A percentile compares a stretch with the other conserved stretches of the same genome.
These are phyloP conservation scores for Blastobotrys illinoisensis DNA, from an alignment of 1,139 yeast genomes.

Conservation along the genomic window DNA sequence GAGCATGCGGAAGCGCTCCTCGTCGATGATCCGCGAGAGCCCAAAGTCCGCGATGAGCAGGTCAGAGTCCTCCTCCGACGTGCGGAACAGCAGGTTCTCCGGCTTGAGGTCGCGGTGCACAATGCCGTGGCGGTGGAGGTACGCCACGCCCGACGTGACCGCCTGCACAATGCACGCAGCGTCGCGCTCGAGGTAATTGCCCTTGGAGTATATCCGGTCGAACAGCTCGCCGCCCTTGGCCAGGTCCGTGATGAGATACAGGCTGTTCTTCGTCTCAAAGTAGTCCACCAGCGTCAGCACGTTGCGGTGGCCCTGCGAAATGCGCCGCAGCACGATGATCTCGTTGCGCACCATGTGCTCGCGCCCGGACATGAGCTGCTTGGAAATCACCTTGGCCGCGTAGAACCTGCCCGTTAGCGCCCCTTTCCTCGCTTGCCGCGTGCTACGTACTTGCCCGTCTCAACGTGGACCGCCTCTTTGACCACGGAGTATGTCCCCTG, in stretches of 20 bases:
- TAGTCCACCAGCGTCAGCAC: slow-evolving; percentile 61
- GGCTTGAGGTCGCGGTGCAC: slow-evolving; percentile 94
- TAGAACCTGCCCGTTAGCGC: slow-evolving; percentile 25
- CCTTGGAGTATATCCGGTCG: slow-evolving; percentile 50
- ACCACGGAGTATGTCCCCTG: slow-evolving; percentile 40
- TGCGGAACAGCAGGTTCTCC: slow-evolving; percentile 67
- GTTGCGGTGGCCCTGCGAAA: slow-evolving; percentile 49
- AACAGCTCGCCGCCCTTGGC: slow-evolving; percentile 70
- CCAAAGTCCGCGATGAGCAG: slow-evolving; percentile 73
- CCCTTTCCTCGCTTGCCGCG: background rate
- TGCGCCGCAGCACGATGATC: slow-evolving; percentile 45
- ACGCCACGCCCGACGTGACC: slow-evolving; percentile 47
- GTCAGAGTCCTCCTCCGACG: slow-evolving; percentile 41
- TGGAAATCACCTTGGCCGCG: slow-evolving; percentile 42
- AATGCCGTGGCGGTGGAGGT: slow-evolving; percentile 70
- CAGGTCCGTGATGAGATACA: slow-evolving; percentile 61
- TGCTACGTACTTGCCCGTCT: slow-evolving; percentile 26
- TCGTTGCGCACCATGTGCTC: slow-evolving; percentile 51
- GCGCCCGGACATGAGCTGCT: slow-evolving; percentile 40
- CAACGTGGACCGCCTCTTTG: slow-evolving; percentile 37
- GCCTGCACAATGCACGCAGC: slow-evolving; percentile 48
- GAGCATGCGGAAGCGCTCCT: slow-evolving; percentile 45
- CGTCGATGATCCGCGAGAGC: slow-evolving; percentile 45
- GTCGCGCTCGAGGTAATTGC: slow-evolving; percentile 45
- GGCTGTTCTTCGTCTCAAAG: slow-evolving; percentile 57